Evolutionary conservation across 257 asterid species (phyloP), one percentile per base, ranked within the genome.

Genomic region (Eucommia ulmoides): DNA sequence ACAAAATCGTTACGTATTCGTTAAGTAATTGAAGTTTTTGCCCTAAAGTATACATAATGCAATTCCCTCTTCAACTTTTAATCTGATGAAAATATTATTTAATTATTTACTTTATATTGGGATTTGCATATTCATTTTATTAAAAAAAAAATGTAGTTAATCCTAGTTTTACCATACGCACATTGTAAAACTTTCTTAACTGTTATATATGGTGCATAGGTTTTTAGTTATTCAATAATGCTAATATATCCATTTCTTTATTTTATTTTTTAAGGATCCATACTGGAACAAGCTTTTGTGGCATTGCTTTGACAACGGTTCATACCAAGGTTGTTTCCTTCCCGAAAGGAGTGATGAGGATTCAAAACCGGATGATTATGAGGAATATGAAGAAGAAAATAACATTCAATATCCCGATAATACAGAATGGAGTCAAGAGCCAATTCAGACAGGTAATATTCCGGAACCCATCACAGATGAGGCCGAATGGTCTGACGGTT

Each of bases 261-360:
- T 41, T 17, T 56, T 56, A 29, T 29, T 5, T 29, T 72, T 44
- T 50, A 73, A 91, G 99, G 99, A 91, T 65, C 63, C 66, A 20
- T 52, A 75, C 54, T 91, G 99, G 99, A 79, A 78, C 69, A 51
- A 66, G 69, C 76, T 91, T 51, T 57, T 91, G 46, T 91, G 99
- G 99, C 83, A 91, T 57, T 86, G 96, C 56, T 76, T 61, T 47
- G 93, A 83, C 41, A 79, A 86, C 41, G 74, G 59, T 24, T 79
- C 95, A 51, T 91, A 91, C 57, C 67, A 63, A 58, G 96, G 98
- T 25, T 83, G 95, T 74, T 91, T 91, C 60, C 87, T 91, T 41
- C 98, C 96, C 0, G 69, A 52, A 44, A 76, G 58, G 58, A 61
- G 63, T 62, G 80, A 58, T 54, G 64, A 59, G 56, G 66, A 53